A percentile compares a stretch with the other conserved stretches of the same genome.
Evolutionary conservation across 2,329 filamentous ascomycete species (phyloP).

Genomic region (Colletotrichum sp.): DNA sequence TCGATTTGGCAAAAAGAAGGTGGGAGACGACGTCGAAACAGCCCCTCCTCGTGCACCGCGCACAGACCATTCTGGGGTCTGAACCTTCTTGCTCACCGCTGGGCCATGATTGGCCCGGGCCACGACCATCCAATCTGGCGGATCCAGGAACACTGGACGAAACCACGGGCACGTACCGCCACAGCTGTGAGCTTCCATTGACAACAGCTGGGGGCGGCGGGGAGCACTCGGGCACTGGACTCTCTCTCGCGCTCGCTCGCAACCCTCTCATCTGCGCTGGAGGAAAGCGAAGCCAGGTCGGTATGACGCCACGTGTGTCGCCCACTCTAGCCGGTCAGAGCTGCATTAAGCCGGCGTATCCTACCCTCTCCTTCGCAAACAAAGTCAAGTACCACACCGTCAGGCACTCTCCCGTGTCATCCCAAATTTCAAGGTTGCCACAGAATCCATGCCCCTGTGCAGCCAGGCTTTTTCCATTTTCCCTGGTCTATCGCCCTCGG

Average conservation of each 20-base stretch:
- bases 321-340: not conserved
- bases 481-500: not conserved
- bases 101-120: not conserved
- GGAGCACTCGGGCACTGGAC: not conserved
- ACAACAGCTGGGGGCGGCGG: not conserved
- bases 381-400: not conserved
- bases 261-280: not conserved
- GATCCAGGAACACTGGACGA: slow-evolving; percentile 3
- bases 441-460: not conserved
- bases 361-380: not conserved
- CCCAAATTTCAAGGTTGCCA: not conserved
- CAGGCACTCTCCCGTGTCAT: not conserved
- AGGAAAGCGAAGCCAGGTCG: not conserved
- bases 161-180: not conserved
- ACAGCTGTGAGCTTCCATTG: not conserved
- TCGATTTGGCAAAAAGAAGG: slow-evolving; percentile 5
- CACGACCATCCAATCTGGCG: not conserved
- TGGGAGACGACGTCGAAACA: slow-evolving; percentile 14
- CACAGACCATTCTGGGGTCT: slow-evolving; percentile 9
- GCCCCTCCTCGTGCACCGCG: not conserved
- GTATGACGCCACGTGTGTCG: slow-evolving; percentile 17
- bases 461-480: not conserved
- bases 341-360: not conserved
- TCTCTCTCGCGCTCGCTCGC: not conserved
- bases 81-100: not conserved